Base-by-base conservation (phyloP, 2,329 filamentous ascomycete species). In the Cercospora sp. region DNA sequence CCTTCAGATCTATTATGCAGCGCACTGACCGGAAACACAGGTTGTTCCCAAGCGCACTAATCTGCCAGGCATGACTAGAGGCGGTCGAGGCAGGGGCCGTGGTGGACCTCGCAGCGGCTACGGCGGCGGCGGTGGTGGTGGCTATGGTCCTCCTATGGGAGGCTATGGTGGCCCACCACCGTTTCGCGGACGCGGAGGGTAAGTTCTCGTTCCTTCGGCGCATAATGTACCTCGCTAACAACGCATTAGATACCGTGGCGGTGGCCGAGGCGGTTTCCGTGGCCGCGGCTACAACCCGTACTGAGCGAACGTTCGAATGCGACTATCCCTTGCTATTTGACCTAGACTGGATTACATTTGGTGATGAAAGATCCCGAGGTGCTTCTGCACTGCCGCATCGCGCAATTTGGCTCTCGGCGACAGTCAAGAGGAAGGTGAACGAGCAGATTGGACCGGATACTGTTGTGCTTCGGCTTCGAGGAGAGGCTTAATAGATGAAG, bases 41-140 rank as follows among this genome's bases (percentile, higher is more conserved):
- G 90, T 92, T 66, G 88, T 90, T 23, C 94, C 95, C 36, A 99
- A 99, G 85, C 91, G 95, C 70, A 99, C 95, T 74, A 99, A 99
- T 79, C 85, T 99, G 63, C 95, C 95, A 1, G 95, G 95, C 69
- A 94, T 99, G 93, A 91, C 88, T 74, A 89, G 92, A 62, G 89
- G 89, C 40, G 85, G 86, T 30, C 80, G 81, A 48, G 83, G 84
- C 65, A 84, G 79, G 36, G 77, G 79, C 48, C 77, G 78, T 64
- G 87, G 88, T 55, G 86, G 85, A 45, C 72, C 69, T 68, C 81
- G 82, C 20, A 86, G 86, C 65, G 83, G 77, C 28, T 77, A 74
- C 59, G 75, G 74, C 18, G 73, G 67, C 42, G 66, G 68, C 26
- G 63, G 73, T 26, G 73, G 74, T 18, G 75, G 83, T 65, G 84